These are phyloP conservation scores for Eimeria zaria DNA, from an alignment of 169 alveolate genomes.

Conservation along the genomic window DNA sequence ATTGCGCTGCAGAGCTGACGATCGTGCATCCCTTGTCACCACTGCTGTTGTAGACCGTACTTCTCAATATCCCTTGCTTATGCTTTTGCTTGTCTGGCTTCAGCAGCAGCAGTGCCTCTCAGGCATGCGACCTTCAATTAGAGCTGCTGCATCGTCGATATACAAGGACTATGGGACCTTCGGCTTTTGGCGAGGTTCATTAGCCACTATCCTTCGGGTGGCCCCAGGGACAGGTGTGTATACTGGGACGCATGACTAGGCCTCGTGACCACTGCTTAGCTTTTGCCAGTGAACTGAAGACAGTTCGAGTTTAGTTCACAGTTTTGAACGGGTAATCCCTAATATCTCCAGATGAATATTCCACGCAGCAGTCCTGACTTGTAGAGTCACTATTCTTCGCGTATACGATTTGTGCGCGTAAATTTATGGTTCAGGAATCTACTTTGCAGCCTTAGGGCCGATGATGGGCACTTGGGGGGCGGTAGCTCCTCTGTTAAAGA, in stretches of 20 bases:
- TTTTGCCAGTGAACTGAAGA: not conserved
- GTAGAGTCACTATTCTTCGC: not conserved
- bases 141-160: conserved; percentile 52
- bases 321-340: not conserved
- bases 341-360: not conserved
- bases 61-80: not conserved
- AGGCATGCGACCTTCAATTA: conserved; percentile 46
- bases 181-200: conserved; percentile 84
- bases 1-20: not conserved
- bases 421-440: conserved; percentile 9
- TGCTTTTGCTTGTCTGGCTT: not conserved
- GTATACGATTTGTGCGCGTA: not conserved
- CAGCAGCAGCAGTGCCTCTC: conserved; percentile 69
- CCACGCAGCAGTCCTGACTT: not conserved
- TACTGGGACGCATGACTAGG: not conserved
- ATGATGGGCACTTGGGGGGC: conserved; percentile 66
- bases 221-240: conserved; percentile 84
- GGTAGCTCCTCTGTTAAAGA: conserved; percentile 35
- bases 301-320: not conserved
- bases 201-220: conserved; percentile 82
- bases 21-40: not conserved
- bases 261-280: not conserved
- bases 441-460: conserved; percentile 72
- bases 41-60: not conserved
- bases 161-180: conserved; percentile 57